These are phyloP conservation scores for Bipolaris bicolor DNA, from an alignment of 2,329 filamentous ascomycete species.

Conservation along the genomic window DNA sequence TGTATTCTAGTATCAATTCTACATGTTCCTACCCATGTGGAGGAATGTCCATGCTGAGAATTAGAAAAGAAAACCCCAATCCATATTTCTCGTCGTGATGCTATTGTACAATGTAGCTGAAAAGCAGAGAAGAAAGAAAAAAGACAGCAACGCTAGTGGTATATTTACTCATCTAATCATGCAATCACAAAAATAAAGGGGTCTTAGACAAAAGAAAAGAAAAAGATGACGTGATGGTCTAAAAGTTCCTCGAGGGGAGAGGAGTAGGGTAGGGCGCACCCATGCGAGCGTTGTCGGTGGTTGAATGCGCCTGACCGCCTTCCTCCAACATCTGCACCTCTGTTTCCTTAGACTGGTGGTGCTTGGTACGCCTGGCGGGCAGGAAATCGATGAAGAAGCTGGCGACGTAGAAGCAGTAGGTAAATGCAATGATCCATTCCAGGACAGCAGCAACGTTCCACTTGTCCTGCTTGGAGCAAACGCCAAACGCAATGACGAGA, in stretches of 20 bases:
- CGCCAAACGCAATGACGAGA: slow-evolving; percentile 75
- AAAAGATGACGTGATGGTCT: slow-evolving; percentile 10
- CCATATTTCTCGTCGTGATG: background rate
- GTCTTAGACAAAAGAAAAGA: slow-evolving; percentile 12
- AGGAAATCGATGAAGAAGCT: slow-evolving; percentile 87
- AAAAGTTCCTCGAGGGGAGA: slow-evolving; percentile 39
- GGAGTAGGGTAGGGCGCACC: slow-evolving; percentile 23
- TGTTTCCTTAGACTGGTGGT: slow-evolving; percentile 47
- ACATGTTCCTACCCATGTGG: background rate
- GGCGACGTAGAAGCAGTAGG: slow-evolving; percentile 87
- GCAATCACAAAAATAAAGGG: slow-evolving; percentile 3
- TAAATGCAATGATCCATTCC: slow-evolving; percentile 79
- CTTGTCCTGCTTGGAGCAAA: slow-evolving; percentile 56
- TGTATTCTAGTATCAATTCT: background rate
- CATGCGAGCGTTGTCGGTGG: slow-evolving; percentile 37
- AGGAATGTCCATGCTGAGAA: background rate
- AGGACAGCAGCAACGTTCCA: slow-evolving; percentile 76
- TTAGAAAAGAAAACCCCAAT: background rate
- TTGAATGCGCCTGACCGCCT: slow-evolving; percentile 12
- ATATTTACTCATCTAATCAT: slow-evolving; percentile 12
- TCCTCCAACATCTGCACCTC: slow-evolving; percentile 44
- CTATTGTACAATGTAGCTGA: background rate
- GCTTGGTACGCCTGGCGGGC: slow-evolving; percentile 72
- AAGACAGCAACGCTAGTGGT: slow-evolving; percentile 9
- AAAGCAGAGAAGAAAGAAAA: background rate